Base-by-base conservation (phyloP, 805 yeast genomes). In the Cyberlindnera lachancei region DNA sequence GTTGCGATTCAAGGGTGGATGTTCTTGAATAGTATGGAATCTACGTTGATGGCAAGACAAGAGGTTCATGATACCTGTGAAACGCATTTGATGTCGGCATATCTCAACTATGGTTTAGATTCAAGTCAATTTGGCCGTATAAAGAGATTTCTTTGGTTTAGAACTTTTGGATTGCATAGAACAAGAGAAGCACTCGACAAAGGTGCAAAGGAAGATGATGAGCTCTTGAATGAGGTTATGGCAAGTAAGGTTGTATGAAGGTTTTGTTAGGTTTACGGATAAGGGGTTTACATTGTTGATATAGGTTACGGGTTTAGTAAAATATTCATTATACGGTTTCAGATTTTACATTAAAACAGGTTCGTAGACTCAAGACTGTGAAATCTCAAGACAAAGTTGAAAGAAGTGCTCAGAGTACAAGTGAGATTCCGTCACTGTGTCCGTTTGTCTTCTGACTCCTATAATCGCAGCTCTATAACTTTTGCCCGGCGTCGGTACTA, bases 151-250 rank as follows among this genome's bases (percentile, higher is more conserved):
- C 41, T 77, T 34, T 71, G 76, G 76, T 71, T 70, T 45, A 58
- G 77, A 44, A 46, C 63, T 0, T 62, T 50, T 37, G 56, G 59
- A 4, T 40, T 56, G 18, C 60, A 55, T 31, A 38, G 40, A 7
- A 43, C 54, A 11, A 44, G 49, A 25, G 56, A 48, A 2, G 55
- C 53, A 15, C 41, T 61, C 14, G 64, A 61, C 34, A 34, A 45
- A n/a, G 59, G 61, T 32, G 59, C 62, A 4, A 41, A 35, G 15
- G 92, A 80, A 54, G 80, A 88, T 61, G 96, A 88, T 59, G 70
- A 70, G 53, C 64, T 85, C 39, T 68, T 88, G 41, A 90, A 90
- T 49, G 74, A 74, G 52, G 64, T 85, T 37, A 80, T 84, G 26
- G 76, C 83, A 47, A 87, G 79, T 29, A 79, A 81, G 16, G 11